Evolutionary conservation across 78 protist species (phyloP).

Genomic region (Carpediemonas membranifera): DNA sequence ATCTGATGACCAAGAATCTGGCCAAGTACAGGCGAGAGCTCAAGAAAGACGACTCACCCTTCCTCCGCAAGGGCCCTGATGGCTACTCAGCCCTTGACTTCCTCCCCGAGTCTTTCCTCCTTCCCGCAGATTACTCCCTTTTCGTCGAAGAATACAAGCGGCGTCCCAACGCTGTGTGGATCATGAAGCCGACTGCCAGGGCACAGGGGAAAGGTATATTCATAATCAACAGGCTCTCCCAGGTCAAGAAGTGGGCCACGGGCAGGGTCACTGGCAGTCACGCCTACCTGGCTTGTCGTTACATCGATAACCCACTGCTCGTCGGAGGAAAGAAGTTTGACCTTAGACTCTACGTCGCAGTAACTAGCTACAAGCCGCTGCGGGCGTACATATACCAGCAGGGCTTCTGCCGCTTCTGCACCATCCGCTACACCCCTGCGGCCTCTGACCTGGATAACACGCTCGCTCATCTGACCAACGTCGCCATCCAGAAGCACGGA

Average conservation of each 20-base stretch:
- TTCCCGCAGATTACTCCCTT: slow-evolving; percentile 54
- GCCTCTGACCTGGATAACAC: slow-evolving; percentile 25
- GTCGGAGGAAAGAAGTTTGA: slow-evolving; percentile 36
- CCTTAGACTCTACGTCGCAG: not conserved
- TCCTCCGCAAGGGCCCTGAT: too few species aligned
- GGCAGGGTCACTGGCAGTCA: too few species aligned
- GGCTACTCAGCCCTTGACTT: slow-evolving; percentile 15
- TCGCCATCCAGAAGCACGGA: slow-evolving; percentile 64
- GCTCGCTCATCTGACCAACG: slow-evolving; percentile 63
- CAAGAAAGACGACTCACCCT: slow-evolving; percentile 11
- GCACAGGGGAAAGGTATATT: slow-evolving; percentile 62
- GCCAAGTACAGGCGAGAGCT: slow-evolving; percentile 20
- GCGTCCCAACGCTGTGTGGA: slow-evolving; percentile 45
- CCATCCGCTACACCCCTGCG: slow-evolving; percentile 8
- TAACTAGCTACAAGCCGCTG: slow-evolving; percentile 32
- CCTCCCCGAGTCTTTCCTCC: slow-evolving; percentile 39
- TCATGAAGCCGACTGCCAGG: slow-evolving; percentile 58
- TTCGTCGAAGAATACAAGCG: slow-evolving; percentile 54
- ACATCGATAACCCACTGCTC: slow-evolving; percentile 45
- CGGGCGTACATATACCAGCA: slow-evolving; percentile 27
- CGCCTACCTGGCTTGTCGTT: slow-evolving; percentile 7
- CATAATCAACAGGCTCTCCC: slow-evolving; percentile 36
- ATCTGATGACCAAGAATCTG: slow-evolving; percentile 50
- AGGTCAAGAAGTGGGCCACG: slow-evolving; percentile 33
- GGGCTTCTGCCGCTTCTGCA: slow-evolving; percentile 18